Conservation (phyloP, 2,329 filamentous ascomycete species). For the Penicillium sp. region DNA sequence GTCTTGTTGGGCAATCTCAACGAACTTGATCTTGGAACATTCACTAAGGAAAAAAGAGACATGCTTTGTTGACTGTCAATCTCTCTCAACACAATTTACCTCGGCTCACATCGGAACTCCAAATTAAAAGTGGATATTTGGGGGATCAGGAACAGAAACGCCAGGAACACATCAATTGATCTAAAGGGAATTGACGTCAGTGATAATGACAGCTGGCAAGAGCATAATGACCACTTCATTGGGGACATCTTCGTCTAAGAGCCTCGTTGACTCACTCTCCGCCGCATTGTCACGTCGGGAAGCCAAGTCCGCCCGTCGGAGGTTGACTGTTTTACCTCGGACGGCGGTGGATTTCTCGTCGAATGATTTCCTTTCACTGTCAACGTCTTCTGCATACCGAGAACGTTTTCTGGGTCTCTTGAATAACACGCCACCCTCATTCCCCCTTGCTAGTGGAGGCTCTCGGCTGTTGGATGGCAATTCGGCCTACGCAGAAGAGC, state of each 20-base stretch:
- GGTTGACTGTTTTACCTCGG: slow-evolving; percentile 47
- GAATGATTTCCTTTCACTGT: slow-evolving; percentile 65
- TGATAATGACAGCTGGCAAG: background rate
- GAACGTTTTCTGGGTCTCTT: slow-evolving; percentile 51
- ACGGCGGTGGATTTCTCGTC: slow-evolving; percentile 60
- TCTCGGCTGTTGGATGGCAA: slow-evolving; percentile 67
- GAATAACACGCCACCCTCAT: slow-evolving; percentile 31
- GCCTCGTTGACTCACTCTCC: slow-evolving; percentile 33
- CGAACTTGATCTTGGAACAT: background rate
- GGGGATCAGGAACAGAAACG: background rate
- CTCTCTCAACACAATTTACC: background rate
- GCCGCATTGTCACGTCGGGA: slow-evolving; percentile 41
- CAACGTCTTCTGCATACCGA: slow-evolving; percentile 49
- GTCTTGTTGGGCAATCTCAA: slow-evolving; percentile 9
- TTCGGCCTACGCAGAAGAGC: slow-evolving; percentile 57
- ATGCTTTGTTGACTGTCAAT: background rate
- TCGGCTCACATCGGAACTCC: background rate
- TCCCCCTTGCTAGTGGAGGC: slow-evolving; percentile 57
- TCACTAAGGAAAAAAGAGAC: no score
- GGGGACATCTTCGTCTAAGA: background rate
- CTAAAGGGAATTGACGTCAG: background rate
- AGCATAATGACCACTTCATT: background rate
- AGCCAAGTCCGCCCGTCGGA: slow-evolving; percentile 46
- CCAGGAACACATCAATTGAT: no score
- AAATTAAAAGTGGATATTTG: background rate